A percentile compares a stretch with the other conserved stretches of the same genome.
Evolutionary conservation across 495 filamentous ascomycete species (phyloP).

Genomic region (Platismatia glauca): DNA sequence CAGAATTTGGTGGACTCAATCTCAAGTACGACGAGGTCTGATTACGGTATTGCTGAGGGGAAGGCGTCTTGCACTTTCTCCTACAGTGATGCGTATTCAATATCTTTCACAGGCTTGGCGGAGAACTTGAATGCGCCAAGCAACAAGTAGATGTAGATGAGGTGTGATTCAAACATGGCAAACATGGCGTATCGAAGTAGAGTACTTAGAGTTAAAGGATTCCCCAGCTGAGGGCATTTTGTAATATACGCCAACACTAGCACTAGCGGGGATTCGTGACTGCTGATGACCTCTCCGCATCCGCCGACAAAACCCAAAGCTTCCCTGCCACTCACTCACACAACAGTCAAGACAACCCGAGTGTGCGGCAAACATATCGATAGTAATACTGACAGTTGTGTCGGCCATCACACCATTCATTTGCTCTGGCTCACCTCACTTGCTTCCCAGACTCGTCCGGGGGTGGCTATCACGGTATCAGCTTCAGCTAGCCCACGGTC

Average conservation of each 20-base stretch:
- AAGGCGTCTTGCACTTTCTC: background rate
- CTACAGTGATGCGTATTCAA: background rate
- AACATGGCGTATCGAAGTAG: background rate
- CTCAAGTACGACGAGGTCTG: background rate
- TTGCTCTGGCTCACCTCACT: background rate
- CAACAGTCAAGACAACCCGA: constrained; percentile 9
- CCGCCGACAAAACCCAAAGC: constrained; percentile 15
- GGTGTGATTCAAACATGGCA: constrained; percentile 2
- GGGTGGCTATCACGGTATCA: constrained; percentile 5
- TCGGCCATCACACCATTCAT: background rate
- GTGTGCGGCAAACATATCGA: background rate
- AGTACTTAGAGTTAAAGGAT: constrained; percentile 9
- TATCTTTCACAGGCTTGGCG: background rate
- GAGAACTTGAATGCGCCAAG: background rate
- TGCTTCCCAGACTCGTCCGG: constrained; percentile 2
- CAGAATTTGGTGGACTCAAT: background rate
- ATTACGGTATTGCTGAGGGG: background rate
- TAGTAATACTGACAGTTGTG: background rate
- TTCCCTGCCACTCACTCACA: constrained; percentile 21
- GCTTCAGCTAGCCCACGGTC: constrained; percentile 15
- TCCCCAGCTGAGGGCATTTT: constrained; percentile 4
- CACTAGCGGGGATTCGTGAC: too few relatives aligned
- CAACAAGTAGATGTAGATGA: background rate
- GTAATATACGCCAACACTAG: too few relatives aligned
- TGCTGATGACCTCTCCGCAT: constrained; percentile 20